phyloP scores from a whole-genome alignment of 495 filamentous ascomycete genomes.

The Neurospora sp. region DNA sequence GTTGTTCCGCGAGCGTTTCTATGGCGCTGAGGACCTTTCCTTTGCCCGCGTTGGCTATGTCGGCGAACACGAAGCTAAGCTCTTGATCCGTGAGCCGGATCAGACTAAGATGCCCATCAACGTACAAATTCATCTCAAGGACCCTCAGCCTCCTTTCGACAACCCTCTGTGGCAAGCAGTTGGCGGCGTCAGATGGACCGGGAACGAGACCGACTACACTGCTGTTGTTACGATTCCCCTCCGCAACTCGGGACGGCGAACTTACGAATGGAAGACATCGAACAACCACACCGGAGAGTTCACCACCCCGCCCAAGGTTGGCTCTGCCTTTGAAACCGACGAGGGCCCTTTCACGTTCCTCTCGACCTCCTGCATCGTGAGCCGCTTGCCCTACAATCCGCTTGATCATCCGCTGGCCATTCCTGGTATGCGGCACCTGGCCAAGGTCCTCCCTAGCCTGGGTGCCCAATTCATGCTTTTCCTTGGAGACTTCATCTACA shows the following conservation, averaged over 20 bases:
- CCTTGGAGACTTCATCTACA: constrained; percentile 97
- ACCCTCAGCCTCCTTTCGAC: constrained; percentile 34
- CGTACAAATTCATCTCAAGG: constrained; percentile 45
- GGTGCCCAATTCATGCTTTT: constrained; percentile 89
- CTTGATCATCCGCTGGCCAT: constrained; percentile 72
- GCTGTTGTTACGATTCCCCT: constrained; percentile 48
- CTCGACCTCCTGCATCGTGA: constrained; percentile 83
- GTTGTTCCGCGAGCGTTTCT: constrained; percentile 56
- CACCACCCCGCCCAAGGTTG: constrained; percentile 56
- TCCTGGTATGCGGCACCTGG: constrained; percentile 63
- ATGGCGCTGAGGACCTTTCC: constrained; percentile 63
- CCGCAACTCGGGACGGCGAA: constrained; percentile 41
- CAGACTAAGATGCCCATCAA: constrained; percentile 60
- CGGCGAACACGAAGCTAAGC: constrained; percentile 65
- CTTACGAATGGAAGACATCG: constrained; percentile 73
- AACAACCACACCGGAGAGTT: constrained; percentile 69
- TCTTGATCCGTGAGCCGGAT: constrained; percentile 79
- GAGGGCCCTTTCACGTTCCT: constrained; percentile 71
- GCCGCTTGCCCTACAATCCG: constrained; percentile 78
- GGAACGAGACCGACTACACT: constrained; percentile 75
- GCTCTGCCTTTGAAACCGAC: constrained; percentile 44
- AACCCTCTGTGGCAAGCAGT: constrained; percentile 54
- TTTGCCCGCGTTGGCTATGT: constrained; percentile 82
- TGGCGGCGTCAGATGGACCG: constrained; percentile 52
- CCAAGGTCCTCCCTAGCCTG: constrained; percentile 50